phyloP scores from a whole-genome alignment of 2,329 filamentous ascomycete genomes.

The Ophiostoma tasmaniense region DNA sequence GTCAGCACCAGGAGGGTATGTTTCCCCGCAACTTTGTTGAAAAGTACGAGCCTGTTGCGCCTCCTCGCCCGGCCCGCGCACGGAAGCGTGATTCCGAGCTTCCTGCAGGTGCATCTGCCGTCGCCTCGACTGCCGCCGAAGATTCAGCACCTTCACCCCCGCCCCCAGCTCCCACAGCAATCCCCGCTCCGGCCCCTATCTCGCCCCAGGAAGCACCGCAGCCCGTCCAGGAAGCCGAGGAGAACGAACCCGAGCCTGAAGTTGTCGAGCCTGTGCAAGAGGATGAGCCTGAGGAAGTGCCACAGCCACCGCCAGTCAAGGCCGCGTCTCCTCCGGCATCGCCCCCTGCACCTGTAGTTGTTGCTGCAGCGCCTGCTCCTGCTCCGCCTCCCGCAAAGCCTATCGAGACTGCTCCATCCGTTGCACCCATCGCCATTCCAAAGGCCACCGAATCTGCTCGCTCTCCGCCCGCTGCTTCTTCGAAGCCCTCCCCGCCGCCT shows the following conservation, averaged over 20 bases:
- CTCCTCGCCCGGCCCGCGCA: constrained; percentile 70
- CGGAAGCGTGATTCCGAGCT: constrained; percentile 55
- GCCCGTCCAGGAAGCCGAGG: not conserved
- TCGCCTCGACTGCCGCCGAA: constrained; percentile 20
- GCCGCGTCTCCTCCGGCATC: constrained; percentile 4
- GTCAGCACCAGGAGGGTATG: constrained; percentile 70
- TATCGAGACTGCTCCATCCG: constrained; percentile 25
- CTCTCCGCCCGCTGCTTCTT: constrained; percentile 29
- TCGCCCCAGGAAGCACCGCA: not conserved
- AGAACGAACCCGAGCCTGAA: not conserved
- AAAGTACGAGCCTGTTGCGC: constrained; percentile 83
- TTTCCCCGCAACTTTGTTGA: constrained; percentile 98
- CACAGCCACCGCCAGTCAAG: constrained; percentile 1
- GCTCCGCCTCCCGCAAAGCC: constrained; percentile 21
- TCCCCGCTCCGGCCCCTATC: not conserved
- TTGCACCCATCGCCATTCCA: constrained; percentile 24
- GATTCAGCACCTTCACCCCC: constrained; percentile 19
- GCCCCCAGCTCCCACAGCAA: constrained; percentile 12
- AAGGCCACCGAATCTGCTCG: constrained; percentile 33
- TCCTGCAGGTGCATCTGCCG: constrained; percentile 20
- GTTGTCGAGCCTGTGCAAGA: not conserved
- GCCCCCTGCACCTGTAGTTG: not conserved
- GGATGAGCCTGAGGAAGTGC: not conserved
- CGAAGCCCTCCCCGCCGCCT: constrained; percentile 49
- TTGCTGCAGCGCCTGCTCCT: not conserved